Base-by-base conservation (phyloP, 257 asterid species). In the Lycium ferocissimum region DNA sequence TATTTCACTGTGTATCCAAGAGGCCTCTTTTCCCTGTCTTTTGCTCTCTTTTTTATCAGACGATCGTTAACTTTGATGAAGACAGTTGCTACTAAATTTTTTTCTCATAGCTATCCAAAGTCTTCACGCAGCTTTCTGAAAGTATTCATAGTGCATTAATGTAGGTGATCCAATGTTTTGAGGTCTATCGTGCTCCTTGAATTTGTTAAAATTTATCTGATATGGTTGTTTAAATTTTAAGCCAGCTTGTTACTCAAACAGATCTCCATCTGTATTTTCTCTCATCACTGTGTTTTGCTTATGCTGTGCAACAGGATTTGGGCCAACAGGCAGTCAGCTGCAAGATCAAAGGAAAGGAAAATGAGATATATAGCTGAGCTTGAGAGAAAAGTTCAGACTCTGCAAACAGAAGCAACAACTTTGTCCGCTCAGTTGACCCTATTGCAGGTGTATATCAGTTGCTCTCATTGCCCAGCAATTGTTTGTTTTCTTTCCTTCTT, bases 271-370 rank as follows among this genome's bases (percentile, higher is more conserved):
- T 26, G 33, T 26, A 26, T 26, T 26, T 26, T 26, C 33, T 26
- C 33, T 26, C 78, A 70, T 53, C 9, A 53, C 51, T 18, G 17
- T 81, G 7, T 26, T 83, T 13, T 9, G 61, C 17, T 86, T 35
- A 67, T 83, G 13, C 57, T 54, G 70, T 82, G 83, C 61, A 62
- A 86, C 88, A 95, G 98, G 93, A 94, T 97, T 87, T 97, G 99
- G 98, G 99, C 99, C 78, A 97, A 97, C 85, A 97, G 99, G 90
- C 99, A 97, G 89, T 97, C 99, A 33, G 99, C 99, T 58, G 98
- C 98, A 40, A 92, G 99, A 89, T 97, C 99, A 78, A 95, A 97
- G 90, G 99, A 97, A 87, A 91, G 99, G 87, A 97, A 97, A 87
- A 95, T 97, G 98, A 93, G 99, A 81, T 97, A 97, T 89, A 97